Evolutionary conservation across 139 green algal genomes (phyloP), one percentile per base, ranked within the genome.

Genomic region (Desmodesmus armatus): DNA sequence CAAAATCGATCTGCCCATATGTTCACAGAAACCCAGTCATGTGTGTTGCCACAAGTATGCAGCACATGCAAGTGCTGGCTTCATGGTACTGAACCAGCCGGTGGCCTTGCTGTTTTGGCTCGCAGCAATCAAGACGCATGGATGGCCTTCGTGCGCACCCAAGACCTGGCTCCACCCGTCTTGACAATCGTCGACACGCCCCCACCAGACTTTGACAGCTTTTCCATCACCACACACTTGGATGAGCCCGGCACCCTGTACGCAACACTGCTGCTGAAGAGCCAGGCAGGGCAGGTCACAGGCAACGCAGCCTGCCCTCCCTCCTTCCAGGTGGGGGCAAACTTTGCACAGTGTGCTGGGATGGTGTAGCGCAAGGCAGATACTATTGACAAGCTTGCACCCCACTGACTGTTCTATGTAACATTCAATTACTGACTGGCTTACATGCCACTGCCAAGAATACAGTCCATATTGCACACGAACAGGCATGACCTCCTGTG

Each of bases 171-270:
- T 9, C 89, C 89, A 15, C 89, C 89, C 25, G 58, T 47, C 2
- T 77, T 92, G 44, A 80, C 43, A 29, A 27, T 85, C 17, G 51
- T 83, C n/a, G 60, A 76, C 29, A 37, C 31, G 3, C 76, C 78
- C n/a, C 73, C 53, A 5, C 29, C 88, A 27, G 60, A 62, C 29
- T 92, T 90, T 67, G 65, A 75, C 23, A 71, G 33, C 33, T 87
- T 90, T 62, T 78, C 72, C 49, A 39, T 92, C 5, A 25, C 27
- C 3, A 76, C 88, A 17, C 49, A 82, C 41, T 71, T 92, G 37
- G 53, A 87, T 51, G 86, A 92, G 70, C 65, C 86, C 4, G 89
- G 89, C 41, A 63, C 58, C 1, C 39, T 92, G 2, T 86, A 63
- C 55, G 67, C 33, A 39, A 69, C 25, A 3, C 13, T 86, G 40